Evolutionary conservation across 352 stramenopile species (phyloP).

Genomic region (Phytophthora cryptogea): DNA sequence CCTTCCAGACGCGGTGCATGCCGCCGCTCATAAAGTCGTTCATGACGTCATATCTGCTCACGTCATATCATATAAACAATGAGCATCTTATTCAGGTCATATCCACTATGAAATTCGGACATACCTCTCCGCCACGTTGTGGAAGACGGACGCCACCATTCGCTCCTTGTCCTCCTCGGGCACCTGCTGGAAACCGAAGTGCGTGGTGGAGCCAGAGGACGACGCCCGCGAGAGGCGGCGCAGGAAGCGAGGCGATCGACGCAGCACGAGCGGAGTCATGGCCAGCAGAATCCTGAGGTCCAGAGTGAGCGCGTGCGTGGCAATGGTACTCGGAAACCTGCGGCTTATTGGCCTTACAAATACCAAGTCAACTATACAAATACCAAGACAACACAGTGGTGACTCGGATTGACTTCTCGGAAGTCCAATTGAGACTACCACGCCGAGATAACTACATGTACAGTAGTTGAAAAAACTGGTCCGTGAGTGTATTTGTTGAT

Average conservation of each 20-base stretch:
- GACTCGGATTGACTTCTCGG: too few species aligned
- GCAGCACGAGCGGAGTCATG: conserved; percentile 24
- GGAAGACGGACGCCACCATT: conserved; percentile 97
- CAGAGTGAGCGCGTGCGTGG: conserved; percentile 1
- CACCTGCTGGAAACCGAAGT: conserved; percentile 92
- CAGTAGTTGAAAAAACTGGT: too few species aligned
- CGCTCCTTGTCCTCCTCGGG: conserved; percentile 93
- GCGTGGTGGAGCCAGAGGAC: conserved; percentile 52
- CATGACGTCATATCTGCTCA: conserved; percentile 95
- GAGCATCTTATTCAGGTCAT: background rate
- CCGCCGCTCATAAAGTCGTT: conserved; percentile 99
- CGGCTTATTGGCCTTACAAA: too few species aligned
- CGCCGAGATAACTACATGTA: too few species aligned
- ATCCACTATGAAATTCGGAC: conserved; percentile 3
- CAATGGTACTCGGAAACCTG: background rate
- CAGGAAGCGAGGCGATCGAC: conserved; percentile 20
- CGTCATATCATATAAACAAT: conserved; percentile 1
- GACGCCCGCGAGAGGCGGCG: conserved; percentile 19
- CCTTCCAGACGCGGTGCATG: conserved; percentile 97
- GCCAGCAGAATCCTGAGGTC: conserved; percentile 18
- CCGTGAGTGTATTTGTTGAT: too few species aligned
- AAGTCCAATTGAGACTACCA: too few species aligned
- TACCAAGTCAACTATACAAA: too few species aligned
- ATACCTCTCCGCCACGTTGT: conserved; percentile 96
- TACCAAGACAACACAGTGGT: too few species aligned